Percentiles rank a stretch among this genome's conserved stretches.
Conservation (phyloP, 2,329 filamentous ascomycete species). For the Sclerotinia borealis region DNA sequence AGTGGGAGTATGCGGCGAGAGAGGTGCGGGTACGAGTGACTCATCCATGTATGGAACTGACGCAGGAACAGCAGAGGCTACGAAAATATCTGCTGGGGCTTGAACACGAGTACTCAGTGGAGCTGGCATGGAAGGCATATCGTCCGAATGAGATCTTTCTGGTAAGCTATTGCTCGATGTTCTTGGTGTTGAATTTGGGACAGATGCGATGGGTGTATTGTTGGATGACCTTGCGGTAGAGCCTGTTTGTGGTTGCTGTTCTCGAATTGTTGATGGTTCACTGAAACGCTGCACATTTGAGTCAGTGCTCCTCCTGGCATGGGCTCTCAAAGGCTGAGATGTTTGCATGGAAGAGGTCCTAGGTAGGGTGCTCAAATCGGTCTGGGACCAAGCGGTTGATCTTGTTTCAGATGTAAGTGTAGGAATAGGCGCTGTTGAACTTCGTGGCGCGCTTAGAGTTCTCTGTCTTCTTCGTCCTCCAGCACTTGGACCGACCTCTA, state of each 20-base stretch:
- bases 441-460: slow-evolving; percentile 50
- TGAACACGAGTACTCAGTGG: slow-evolving; percentile 18
- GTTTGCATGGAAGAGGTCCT: slow-evolving; percentile 19
- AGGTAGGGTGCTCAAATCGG: slow-evolving; percentile 50
- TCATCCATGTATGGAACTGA: slow-evolving; percentile 20
- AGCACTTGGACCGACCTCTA: slow-evolving; percentile 45
- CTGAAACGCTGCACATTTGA: slow-evolving; percentile 19
- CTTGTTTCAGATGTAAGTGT: slow-evolving; percentile 38
- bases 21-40: slow-evolving; percentile 26
- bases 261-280: slow-evolving; percentile 18
- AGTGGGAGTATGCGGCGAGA: slow-evolving; percentile 23
- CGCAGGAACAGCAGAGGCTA: slow-evolving; percentile 19
- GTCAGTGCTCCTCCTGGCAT: slow-evolving; percentile 29
- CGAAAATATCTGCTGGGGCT: slow-evolving; percentile 21
- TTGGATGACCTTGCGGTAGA: slow-evolving; percentile 11
- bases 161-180: neutral
- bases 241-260: slow-evolving; percentile 1
- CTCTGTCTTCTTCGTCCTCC: slow-evolving; percentile 42
- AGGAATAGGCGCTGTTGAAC: slow-evolving; percentile 44
- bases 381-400: slow-evolving; percentile 56
- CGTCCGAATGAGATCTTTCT: neutral
- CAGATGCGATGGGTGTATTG: neutral
- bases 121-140: slow-evolving; percentile 2
- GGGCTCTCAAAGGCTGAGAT: slow-evolving; percentile 18
- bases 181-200: slow-evolving; percentile 14